Conservation (phyloP, 1,139 yeast species). For the Saccharomycopsis hybrid region DNA sequence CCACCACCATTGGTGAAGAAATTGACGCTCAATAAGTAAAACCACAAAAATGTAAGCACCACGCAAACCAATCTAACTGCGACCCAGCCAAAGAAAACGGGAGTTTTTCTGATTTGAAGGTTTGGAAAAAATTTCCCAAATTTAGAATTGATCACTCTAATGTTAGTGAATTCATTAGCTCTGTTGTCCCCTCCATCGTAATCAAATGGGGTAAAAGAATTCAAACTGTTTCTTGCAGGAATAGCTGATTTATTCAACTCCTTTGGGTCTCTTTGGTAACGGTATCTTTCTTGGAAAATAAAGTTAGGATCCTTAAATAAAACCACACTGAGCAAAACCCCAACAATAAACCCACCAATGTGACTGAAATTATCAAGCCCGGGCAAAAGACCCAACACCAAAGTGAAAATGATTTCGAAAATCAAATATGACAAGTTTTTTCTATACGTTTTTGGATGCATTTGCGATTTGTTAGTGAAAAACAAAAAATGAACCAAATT, state of each 20-base stretch:
- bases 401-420: conserved; percentile 51
- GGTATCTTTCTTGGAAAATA: conserved; percentile 30
- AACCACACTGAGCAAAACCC: conserved; percentile 45
- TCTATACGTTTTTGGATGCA: conserved; percentile 32
- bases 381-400: conserved; percentile 63
- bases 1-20: conserved; percentile 42
- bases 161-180: conserved; percentile 19
- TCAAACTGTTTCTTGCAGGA: conserved; percentile 21
- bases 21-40: conserved; percentile 43
- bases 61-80: conserved; percentile 42
- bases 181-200: conserved; percentile 18
- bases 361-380: conserved; percentile 75
- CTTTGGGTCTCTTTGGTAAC: conserved; percentile 20
- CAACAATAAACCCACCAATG: conserved; percentile 70
- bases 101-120: conserved; percentile 22
- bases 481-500: conserved; percentile 53
- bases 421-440: conserved; percentile 44
- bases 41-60: conserved; percentile 43
- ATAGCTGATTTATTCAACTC: conserved; percentile 21
- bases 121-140: conserved; percentile 16
- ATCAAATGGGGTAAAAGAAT: conserved; percentile 21
- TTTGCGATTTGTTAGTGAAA: conserved; percentile 37
- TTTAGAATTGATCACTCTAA: conserved; percentile 13
- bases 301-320: conserved; percentile 56
- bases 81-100: conserved; percentile 44